Conservation (phyloP, 306 rosid genomes). For the Castanea crenata region DNA sequence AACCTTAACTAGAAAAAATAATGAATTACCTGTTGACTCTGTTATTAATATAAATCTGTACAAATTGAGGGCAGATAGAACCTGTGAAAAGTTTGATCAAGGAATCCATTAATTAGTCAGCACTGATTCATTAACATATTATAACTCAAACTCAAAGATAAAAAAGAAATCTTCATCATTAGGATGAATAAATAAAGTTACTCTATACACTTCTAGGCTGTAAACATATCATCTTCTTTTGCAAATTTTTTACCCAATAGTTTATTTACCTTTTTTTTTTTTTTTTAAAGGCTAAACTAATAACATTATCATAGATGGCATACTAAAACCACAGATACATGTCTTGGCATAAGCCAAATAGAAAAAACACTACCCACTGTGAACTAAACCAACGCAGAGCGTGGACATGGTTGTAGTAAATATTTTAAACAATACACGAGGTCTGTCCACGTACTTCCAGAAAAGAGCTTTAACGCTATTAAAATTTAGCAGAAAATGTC, state of each 20-base stretch:
- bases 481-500: too few species aligned
- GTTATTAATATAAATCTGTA: slow-evolving; percentile 76
- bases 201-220: too few species aligned
- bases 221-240: too few species aligned
- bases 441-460: not conserved
- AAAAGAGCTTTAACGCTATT: too few species aligned
- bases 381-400: too few species aligned
- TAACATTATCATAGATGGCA: not conserved
- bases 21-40: slow-evolving; percentile 66
- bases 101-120: not conserved
- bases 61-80: slow-evolving; percentile 81
- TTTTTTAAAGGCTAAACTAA: not conserved
- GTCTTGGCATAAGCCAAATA: not conserved
- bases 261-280: too few species aligned
- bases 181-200: not conserved
- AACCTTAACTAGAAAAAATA: not conserved
- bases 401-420: too few species aligned
- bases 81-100: slow-evolving; percentile 36
- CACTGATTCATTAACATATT: not conserved
- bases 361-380: too few species aligned
- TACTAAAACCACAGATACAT: not conserved
- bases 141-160: not conserved
- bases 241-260: too few species aligned
- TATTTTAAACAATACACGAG: not conserved
- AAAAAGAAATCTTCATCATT: not conserved